Percentiles rank a stretch among this genome's conserved stretches.
phyloP scores from a whole-genome alignment of 2,329 filamentous ascomycete genomes.

The Sporothrix dimorphospora region DNA sequence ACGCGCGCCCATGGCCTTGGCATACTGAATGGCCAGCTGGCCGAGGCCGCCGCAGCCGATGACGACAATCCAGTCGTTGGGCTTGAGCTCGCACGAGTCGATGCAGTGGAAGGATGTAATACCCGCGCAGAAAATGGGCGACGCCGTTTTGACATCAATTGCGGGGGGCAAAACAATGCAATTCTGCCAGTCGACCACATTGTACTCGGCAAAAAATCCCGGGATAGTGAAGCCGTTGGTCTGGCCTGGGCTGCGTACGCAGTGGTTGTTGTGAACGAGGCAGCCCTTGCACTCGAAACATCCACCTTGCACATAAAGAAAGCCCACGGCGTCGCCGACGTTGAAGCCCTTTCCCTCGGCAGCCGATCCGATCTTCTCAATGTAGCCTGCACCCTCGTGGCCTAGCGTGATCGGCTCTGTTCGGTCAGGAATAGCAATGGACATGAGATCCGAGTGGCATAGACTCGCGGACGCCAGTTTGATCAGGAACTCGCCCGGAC shows the following conservation, averaged over 20 bases:
- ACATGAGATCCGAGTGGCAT: conserved; percentile 41
- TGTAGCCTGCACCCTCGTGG: conserved; percentile 52
- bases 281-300: conserved; percentile 54
- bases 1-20: conserved; percentile 49
- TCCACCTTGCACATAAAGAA: conserved; percentile 49
- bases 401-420: conserved; percentile 41
- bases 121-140: conserved; percentile 54
- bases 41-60: conserved; percentile 50
- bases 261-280: conserved; percentile 48
- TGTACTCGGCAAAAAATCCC: conserved; percentile 54
- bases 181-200: conserved; percentile 50
- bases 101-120: conserved; percentile 49
- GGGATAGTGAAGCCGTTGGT: conserved; percentile 49
- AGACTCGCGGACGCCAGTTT: conserved; percentile 43
- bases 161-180: conserved; percentile 41
- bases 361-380: conserved; percentile 44
- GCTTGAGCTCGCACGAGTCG: conserved; percentile 41
- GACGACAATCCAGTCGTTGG: conserved; percentile 46
- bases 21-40: conserved; percentile 50
- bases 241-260: conserved; percentile 44
- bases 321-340: conserved; percentile 50
- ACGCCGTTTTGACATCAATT: conserved; percentile 41
- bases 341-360: conserved; percentile 46
- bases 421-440: conserved; percentile 32
- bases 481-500: conserved; percentile 46